Percentiles rank a stretch among this genome's conserved stretches.
Evolutionary conservation across 345 rosid genomes (phyloP).

Genomic region (Gossypium thurberi): DNA sequence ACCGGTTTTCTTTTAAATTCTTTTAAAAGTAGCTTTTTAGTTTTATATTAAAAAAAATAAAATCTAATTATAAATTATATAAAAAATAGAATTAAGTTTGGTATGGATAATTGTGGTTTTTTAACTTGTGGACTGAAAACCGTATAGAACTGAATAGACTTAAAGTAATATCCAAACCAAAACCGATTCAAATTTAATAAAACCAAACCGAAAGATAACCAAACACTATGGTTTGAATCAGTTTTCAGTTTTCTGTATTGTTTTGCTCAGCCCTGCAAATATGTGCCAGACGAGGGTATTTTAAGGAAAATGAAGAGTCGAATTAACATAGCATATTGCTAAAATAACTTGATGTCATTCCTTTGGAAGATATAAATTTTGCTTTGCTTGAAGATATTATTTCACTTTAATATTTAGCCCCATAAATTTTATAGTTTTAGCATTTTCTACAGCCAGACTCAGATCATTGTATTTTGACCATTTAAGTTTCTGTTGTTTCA

Average conservation of each 20-base stretch:
- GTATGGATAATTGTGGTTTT: too few species aligned
- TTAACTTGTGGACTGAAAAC: too few species aligned
- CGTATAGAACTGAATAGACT: too few species aligned
- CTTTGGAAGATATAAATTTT: neutral
- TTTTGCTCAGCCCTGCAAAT: neutral
- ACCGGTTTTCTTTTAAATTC: neutral
- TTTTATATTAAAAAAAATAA: too few species aligned
- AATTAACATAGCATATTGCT: neutral
- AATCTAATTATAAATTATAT: too few species aligned
- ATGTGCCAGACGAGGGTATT: neutral
- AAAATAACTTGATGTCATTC: neutral
- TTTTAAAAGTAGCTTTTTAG: neutral
- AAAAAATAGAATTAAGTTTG: neutral
- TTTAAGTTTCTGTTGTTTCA: conserved; percentile 27
- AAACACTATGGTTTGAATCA: neutral
- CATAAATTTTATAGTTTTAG: neutral
- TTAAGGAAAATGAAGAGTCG: too few species aligned
- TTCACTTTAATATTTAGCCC: neutral
- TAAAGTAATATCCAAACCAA: too few species aligned
- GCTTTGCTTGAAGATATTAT: neutral
- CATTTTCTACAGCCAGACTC: neutral
- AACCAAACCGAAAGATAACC: too few species aligned
- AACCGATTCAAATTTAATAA: too few species aligned
- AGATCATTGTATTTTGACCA: conserved; percentile 10
- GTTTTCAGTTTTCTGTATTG: neutral